Conservation (phyloP, 129 eudicot species). For the Dittrichia graveolens region DNA sequence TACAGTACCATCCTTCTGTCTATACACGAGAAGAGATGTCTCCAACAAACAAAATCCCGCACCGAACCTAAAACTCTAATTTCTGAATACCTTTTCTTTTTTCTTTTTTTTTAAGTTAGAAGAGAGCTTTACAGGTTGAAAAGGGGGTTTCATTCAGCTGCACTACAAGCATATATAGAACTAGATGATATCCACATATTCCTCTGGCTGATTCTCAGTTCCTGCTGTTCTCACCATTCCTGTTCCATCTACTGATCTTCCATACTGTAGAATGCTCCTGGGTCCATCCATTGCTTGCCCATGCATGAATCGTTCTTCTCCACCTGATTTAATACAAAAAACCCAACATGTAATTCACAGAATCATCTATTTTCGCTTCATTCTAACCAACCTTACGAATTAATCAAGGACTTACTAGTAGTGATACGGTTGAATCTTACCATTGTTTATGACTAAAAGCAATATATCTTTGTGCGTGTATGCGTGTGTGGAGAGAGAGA, state of each 20-base stretch:
- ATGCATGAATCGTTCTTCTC: constrained; percentile 36
- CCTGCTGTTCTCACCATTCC: constrained; percentile 38
- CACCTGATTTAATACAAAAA: constrained; percentile 43
- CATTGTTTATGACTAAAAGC: too few species aligned
- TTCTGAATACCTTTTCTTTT: constrained; percentile 13
- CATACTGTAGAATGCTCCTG: constrained; percentile 36
- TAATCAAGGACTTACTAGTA: too few species aligned
- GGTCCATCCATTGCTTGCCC: constrained; percentile 33
- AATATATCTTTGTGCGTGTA: too few species aligned
- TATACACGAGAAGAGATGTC: constrained; percentile 22
- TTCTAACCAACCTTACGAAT: too few species aligned
- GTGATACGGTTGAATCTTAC: too few species aligned
- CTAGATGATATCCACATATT: constrained; percentile 43
- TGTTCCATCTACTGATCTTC: constrained; percentile 37
- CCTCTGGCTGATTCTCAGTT: constrained; percentile 45
- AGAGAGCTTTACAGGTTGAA: constrained; percentile 30
- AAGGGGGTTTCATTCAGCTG: constrained; percentile 17
- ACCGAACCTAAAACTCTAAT: constrained; percentile 31
- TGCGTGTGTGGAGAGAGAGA: too few species aligned
- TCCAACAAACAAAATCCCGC: constrained; percentile 33
- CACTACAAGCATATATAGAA: constrained; percentile 5
- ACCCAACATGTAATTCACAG: neutral
- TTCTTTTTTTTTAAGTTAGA: constrained; percentile 20
- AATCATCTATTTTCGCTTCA: neutral
- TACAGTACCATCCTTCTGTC: constrained; percentile 27